Base-by-base conservation (phyloP, 2,329 filamentous ascomycete species). In the Grosmannia serpens region DNA sequence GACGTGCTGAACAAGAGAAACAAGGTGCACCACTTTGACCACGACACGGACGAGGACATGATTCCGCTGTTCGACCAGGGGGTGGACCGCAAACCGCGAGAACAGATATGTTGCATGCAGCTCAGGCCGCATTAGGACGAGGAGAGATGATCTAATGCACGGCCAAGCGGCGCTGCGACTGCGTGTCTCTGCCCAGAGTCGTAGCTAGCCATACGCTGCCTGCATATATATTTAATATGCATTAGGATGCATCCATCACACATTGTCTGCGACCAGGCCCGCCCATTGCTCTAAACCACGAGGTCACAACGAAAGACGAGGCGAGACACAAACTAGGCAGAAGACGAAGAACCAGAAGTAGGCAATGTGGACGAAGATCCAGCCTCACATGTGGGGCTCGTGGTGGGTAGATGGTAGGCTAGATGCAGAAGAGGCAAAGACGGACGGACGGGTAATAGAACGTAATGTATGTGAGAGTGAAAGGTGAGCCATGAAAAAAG, bases 331-430 rank as follows among this genome's bases (percentile, higher is more conserved):
- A 11, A 53, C 11, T 4, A 26, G 11, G 11, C n/a, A 26, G 26
- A 47, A 29, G 53, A 44, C 17, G 13, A 8, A n/a, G 15, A 22
- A n/a, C 41, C 4, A 44, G n/a, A 41, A 44, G n/a, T n/a, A 44
- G 41, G 41, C 41, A n/a, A 44, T 44, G 41, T 4, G 26, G 17
- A 26, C 20, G 51, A 53, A 35, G 51, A 49, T 47, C 38, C 38
- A 56, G 54, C 54, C 54, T 56, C 27, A 29, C 54, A 38, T 46
- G 54, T 56, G 54, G 54, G 54, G 54, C 20, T 4, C 27, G 17
- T 11, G 29, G 17, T 15, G 29, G 27, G 41, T 4, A 27, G 26
- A 35, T 20, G 44, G n/a, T 7, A 49, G 29, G 13, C 22, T 15
- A n/a, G 11, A 15, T 31, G 27, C 27, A 55, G 38, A 29, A 47